Evolutionary conservation across 208 protist species (phyloP).

Genomic region (Naegleria gruberi): DNA sequence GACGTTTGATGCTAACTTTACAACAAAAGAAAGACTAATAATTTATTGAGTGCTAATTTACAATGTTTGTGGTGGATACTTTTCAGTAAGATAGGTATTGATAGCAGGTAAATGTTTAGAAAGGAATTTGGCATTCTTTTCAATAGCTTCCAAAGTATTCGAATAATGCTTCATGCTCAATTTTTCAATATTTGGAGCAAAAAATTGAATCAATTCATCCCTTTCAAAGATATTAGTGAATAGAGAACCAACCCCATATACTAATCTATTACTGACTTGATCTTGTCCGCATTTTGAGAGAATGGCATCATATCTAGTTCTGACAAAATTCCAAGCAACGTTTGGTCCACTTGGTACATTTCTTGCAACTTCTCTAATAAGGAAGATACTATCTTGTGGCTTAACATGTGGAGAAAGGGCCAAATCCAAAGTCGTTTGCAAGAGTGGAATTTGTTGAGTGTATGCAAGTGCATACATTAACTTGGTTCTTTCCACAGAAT

Average conservation of each 20-base stretch:
- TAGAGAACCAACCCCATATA: neutral
- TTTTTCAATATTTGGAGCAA: neutral
- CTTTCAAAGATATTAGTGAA: neutral
- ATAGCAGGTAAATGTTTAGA: neutral
- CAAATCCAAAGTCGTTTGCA: neutral
- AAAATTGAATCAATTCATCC: neutral
- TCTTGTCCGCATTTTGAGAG: neutral
- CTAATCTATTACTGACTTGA: neutral
- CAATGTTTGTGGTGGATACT: neutral
- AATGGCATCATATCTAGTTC: neutral
- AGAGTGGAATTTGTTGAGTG: neutral
- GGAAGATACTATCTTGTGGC: neutral
- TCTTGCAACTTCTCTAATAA: neutral
- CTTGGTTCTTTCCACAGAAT: neutral
- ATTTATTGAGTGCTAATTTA: too few species aligned
- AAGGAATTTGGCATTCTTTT: neutral
- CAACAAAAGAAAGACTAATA: too few species aligned
- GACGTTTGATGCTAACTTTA: too few species aligned
- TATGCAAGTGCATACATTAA: neutral
- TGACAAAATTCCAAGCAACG: constrained; percentile 7
- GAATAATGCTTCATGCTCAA: neutral
- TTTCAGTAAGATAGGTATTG: neutral
- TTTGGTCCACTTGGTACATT: neutral
- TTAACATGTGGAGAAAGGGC: neutral
- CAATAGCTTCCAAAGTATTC: neutral